These are phyloP conservation scores for Penicillium capsulatum DNA, from an alignment of 2,329 filamentous ascomycete genomes.

Conservation along the genomic window DNA sequence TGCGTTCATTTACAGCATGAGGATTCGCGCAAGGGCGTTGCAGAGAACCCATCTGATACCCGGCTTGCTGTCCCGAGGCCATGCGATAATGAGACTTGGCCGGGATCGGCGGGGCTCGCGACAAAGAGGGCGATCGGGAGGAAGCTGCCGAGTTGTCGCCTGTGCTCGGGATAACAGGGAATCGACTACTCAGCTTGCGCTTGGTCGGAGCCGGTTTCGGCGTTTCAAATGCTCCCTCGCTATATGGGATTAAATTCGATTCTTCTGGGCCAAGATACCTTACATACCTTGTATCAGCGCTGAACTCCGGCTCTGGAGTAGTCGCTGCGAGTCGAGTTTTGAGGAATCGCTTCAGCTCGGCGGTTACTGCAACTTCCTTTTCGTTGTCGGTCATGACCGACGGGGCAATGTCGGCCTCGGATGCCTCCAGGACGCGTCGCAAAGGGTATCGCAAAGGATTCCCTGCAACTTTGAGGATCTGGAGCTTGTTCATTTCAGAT, in stretches of 20 bases:
- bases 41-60: conserved; percentile 43
- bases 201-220: conserved; percentile 60
- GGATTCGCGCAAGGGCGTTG: conserved; percentile 71
- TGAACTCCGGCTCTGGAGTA: conserved; percentile 44
- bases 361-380: conserved; percentile 57
- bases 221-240: conserved; percentile 71
- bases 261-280: background rate
- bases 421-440: conserved; percentile 61
- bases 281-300: conserved; percentile 42
- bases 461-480: conserved; percentile 83
- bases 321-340: conserved; percentile 43
- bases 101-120: conserved; percentile 71
- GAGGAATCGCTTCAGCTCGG: conserved; percentile 57
- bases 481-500: conserved; percentile 83
- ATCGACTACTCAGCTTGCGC: conserved; percentile 52
- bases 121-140: conserved; percentile 62
- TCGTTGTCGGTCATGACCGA: conserved; percentile 55
- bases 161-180: conserved; percentile 52
- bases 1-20: conserved; percentile 57
- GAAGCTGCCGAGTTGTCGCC: conserved; percentile 61
- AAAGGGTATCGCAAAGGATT: conserved; percentile 82
- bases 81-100: conserved; percentile 73
- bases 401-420: conserved; percentile 60
- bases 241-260: conserved; percentile 36
- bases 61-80: conserved; percentile 40